Percentiles rank a stretch among this genome's conserved stretches.
Evolutionary conservation across 140 eudicot genomes (phyloP).

Genomic region (Cichorium intybus): DNA sequence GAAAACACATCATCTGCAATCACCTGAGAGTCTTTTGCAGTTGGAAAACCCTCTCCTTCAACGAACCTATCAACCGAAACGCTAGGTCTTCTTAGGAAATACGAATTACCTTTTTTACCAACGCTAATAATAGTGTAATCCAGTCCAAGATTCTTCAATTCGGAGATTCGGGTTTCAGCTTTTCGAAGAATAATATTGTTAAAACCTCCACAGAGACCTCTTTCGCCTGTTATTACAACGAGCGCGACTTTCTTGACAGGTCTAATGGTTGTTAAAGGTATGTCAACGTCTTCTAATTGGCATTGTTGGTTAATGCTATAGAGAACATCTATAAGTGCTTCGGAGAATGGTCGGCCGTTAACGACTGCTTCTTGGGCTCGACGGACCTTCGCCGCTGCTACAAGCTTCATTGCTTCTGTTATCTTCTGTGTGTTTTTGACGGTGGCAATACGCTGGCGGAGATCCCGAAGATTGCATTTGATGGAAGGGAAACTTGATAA

Average conservation of each 20-base stretch:
- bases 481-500: constrained; percentile 30
- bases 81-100: constrained; percentile 38
- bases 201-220: constrained; percentile 87
- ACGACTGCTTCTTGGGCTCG: constrained; percentile 91
- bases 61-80: constrained; percentile 52
- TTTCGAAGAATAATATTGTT: constrained; percentile 54
- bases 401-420: constrained; percentile 93
- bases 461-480: constrained; percentile 43
- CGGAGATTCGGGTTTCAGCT: constrained; percentile 54
- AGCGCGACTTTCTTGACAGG: constrained; percentile 76
- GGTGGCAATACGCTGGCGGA: constrained; percentile 54
- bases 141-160: constrained; percentile 58
- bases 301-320: constrained; percentile 57
- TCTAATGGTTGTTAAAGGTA: constrained; percentile 61
- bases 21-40: constrained; percentile 72
- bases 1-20: constrained; percentile 84
- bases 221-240: constrained; percentile 65
- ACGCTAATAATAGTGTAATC: constrained; percentile 66
- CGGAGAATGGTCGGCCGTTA: constrained; percentile 73
- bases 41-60: constrained; percentile 60
- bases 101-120: constrained; percentile 78
- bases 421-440: constrained; percentile 77
- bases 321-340: constrained; percentile 57
- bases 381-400: constrained; percentile 79
- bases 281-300: constrained; percentile 63